Evolutionary conservation across 2,329 filamentous ascomycete genomes (phyloP), one percentile per base, ranked within the genome.

Genomic region (Fusarium armeniacum): DNA sequence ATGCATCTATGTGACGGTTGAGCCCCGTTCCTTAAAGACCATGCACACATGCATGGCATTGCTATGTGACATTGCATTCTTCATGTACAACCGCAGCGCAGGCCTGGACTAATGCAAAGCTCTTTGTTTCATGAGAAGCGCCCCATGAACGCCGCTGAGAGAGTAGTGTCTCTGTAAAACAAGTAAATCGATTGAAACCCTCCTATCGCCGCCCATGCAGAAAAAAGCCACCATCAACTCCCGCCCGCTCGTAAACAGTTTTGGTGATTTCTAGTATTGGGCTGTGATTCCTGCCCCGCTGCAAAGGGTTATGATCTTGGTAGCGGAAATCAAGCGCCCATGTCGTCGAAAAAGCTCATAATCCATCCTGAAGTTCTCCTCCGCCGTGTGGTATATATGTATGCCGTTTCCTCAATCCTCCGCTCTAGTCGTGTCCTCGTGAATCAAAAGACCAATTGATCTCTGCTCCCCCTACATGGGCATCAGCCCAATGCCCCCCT

Each of bases 401-500:
- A 46, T 56, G 22, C 44, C 30, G 26, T 54, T 30, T 55, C 47
- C 53, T 47, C 13, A 20, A 36, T 18, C 45, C 52, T 51, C 45
- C 32, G 11, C 30, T 62, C 22, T 49, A 53, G 24, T 58, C 38
- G 40, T 52, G 44, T 47, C 24, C 30, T 58, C 36, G 20, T 52
- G 18, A 46, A 50, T 46, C 50, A 67, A 58, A 50, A 45, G 28
- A 26, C 32, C 26, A 35, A 46, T 35, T 33, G 28, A 22, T 33
- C 33, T 38, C 51, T 51, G 56, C 46, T 33, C 26, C 43, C 32
- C 26, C 77, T 70, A 82, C 49, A 79, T 46, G 16, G 81, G 63
- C 63, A 66, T 66, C 33, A 66, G 26, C 18, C 77, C 79, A 52
- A 83, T 82, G 16, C 75, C 74, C 7, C 75, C 74, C 69, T 79